These are phyloP conservation scores for Beauveria scarabaeidicola DNA, from an alignment of 2,329 filamentous ascomycete species.

Conservation along the genomic window DNA sequence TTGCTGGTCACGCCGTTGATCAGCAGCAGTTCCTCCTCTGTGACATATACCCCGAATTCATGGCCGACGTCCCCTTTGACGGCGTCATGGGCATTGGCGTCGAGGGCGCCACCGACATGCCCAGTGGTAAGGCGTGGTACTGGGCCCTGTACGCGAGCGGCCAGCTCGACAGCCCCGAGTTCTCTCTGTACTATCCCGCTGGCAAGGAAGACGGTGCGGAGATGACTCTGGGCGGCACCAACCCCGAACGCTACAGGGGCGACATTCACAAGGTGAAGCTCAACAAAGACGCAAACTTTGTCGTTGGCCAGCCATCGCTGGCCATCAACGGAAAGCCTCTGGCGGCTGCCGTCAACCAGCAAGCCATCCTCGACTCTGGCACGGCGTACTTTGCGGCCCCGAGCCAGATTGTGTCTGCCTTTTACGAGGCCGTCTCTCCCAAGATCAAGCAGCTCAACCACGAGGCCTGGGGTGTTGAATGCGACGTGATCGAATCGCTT, in stretches of 20 bases:
- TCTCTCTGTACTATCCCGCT: conserved; percentile 21
- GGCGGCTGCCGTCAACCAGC: conserved; percentile 12
- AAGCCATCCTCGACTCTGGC: conserved; percentile 23
- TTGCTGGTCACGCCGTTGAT: conserved; percentile 16
- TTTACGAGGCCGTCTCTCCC: conserved; percentile 24
- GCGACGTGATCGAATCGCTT: conserved; percentile 20
- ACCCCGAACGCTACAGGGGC: conserved; percentile 22
- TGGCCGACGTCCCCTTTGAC: conserved; percentile 21
- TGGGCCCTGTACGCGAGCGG: conserved; percentile 22
- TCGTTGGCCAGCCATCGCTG: conserved; percentile 14
- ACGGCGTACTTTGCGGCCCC: conserved; percentile 24
- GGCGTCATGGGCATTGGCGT: conserved; percentile 25
- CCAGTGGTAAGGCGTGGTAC: conserved; percentile 17
- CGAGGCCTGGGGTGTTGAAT: conserved; percentile 27
- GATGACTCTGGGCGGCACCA: conserved; percentile 26
- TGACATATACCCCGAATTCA: conserved; percentile 20
- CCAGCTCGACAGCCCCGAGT: conserved; percentile 19
- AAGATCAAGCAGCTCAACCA: conserved; percentile 23
- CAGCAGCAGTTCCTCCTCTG: conserved; percentile 24
- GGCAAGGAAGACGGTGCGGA: conserved; percentile 17
- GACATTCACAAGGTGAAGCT: conserved; percentile 19
- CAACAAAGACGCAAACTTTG: conserved; percentile 14
- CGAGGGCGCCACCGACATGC: conserved; percentile 12
- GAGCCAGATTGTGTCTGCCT: conserved; percentile 18
- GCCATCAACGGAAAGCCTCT: conserved; percentile 18